Base-by-base conservation (phyloP, 257 asterid species). In the Nicotiana otophora region DNA sequence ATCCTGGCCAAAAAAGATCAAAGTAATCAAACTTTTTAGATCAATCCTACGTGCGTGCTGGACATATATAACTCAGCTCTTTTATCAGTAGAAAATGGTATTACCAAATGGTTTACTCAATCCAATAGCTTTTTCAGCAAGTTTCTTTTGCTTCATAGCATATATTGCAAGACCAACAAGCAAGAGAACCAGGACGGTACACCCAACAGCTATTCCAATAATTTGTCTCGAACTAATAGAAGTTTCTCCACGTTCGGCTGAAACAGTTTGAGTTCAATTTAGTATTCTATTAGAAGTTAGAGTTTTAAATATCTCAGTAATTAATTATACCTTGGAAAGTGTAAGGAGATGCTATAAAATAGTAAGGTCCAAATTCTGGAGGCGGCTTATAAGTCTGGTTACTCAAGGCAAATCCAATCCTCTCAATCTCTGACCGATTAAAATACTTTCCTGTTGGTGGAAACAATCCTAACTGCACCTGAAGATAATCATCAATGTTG, bases 331-430 rank as follows among this genome's bases (percentile, higher is more conserved):
- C 98, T 82, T 89, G 89, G 58, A 94, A 94, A 74, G 86, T 36
- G 78, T 96, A 96, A 0, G 97, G 92, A 51, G 89, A 84, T 26
- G 97, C 99, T 34, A 91, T 90, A 48, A 94, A 96, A 84, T 92
- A 93, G 87, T 96, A 96, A 0, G 99, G 99, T 26, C 99, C 99
- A 77, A 94, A 94, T 84, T 89, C 90, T n/a, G 61, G 83, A 7
- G 99, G 97, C 19, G 99, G 99, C 88, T 96, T 94, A 86, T 89
- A 96, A n/a, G 93, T 93, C 85, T 96, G 99, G 84, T 91, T 96
- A 83, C 95, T 96, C 55, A 96, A 86, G 5, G 90, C 80, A 81
- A 94, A 94, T 70, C 98, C 99, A 67, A 96, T 88, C 84, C 92
- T 88, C 90, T 89, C 93, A 82, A 96, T 88, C 82, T 87, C 94